phyloP scores from a whole-genome alignment of 1,284 basidiomycete genomes.

The Ceratorhiza oryzae-sativae region DNA sequence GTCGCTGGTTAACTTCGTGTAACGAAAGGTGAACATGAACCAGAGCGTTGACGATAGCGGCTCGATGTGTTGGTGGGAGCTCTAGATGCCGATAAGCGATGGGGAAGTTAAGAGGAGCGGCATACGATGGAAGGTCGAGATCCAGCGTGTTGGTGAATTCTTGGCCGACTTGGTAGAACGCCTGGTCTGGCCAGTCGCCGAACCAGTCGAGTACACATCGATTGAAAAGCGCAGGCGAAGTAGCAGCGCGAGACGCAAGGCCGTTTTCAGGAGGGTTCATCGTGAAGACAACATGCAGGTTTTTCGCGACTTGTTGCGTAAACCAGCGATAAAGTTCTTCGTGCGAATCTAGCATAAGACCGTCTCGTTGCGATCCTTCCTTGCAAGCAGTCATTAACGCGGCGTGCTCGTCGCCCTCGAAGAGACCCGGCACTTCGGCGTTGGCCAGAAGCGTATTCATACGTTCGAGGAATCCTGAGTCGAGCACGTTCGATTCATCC shows the following conservation, averaged over 20 bases:
- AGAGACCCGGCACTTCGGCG: conserved; percentile 98
- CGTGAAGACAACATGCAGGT: conserved; percentile 96
- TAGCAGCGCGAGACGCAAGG: conserved; percentile 92
- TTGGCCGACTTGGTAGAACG: conserved; percentile 94
- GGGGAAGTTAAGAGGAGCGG: conserved; percentile 81
- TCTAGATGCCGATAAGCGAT: conserved; percentile 83
- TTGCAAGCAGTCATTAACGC: conserved; percentile 98
- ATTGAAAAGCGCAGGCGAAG: conserved; percentile 97
- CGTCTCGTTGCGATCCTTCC: conserved; percentile 97
- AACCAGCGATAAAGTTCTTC: conserved; percentile 98
- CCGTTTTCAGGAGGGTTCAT: conserved; percentile 99
- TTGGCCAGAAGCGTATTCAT: conserved; percentile 99
- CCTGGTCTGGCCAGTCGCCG: conserved; percentile 97
- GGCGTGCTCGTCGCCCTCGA: conserved; percentile 97
- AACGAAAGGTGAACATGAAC: conserved; percentile 93
- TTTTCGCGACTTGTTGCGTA: conserved; percentile 94
- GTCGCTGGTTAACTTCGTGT: conserved; percentile 86
- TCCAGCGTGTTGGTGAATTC: conserved; percentile 94
- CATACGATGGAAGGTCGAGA: conserved; percentile 83
- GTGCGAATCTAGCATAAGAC: conserved; percentile 96
- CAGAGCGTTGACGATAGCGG: conserved; percentile 91
- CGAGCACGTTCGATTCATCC: conserved; percentile 99
- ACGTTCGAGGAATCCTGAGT: conserved; percentile 97
- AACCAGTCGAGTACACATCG: conserved; percentile 99
- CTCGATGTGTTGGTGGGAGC: conserved; percentile 83